phyloP scores from a whole-genome alignment of 78 protist species.

The Dictyostelium capitatum region DNA sequence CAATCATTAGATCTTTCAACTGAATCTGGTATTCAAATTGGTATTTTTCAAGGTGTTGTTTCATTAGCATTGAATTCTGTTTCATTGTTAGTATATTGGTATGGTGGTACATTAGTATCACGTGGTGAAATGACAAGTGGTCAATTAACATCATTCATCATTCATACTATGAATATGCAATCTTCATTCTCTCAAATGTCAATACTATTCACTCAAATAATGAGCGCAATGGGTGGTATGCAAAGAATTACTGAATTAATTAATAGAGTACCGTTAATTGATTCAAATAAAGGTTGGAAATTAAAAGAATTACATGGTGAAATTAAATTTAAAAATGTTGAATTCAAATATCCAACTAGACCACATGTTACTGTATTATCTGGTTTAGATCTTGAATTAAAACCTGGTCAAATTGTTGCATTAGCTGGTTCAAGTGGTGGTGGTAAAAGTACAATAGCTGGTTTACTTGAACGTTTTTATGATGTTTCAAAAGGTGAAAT shows the following conservation, averaged over 20 bases:
- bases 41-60: slow-evolving; percentile 68
- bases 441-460: slow-evolving; percentile 91
- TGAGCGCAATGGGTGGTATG: slow-evolving; percentile 62
- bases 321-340: slow-evolving; percentile 78
- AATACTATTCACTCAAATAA: slow-evolving; percentile 52
- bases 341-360: slow-evolving; percentile 91
- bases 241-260: slow-evolving; percentile 45
- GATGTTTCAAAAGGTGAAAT: slow-evolving; percentile 87
- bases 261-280: slow-evolving; percentile 19
- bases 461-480: slow-evolving; percentile 90
- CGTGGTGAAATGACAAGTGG: slow-evolving; percentile 77
- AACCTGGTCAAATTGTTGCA: slow-evolving; percentile 82
- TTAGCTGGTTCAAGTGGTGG: slow-evolving; percentile 91
- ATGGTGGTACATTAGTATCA: slow-evolving; percentile 89
- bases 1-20: slow-evolving; percentile 29
- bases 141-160: slow-evolving; percentile 78
- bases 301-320: slow-evolving; percentile 17
- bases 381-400: slow-evolving; percentile 40
- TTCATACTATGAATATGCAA: slow-evolving; percentile 83
- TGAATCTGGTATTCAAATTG: slow-evolving; percentile 52
- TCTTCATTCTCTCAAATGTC: slow-evolving; percentile 52
- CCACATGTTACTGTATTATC: slow-evolving; percentile 64
- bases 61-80: slow-evolving; percentile 51
- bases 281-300: background rate
- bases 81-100: slow-evolving; percentile 82